phyloP scores from a whole-genome alignment of 2,329 filamentous ascomycete genomes.

The Beauveria australis region DNA sequence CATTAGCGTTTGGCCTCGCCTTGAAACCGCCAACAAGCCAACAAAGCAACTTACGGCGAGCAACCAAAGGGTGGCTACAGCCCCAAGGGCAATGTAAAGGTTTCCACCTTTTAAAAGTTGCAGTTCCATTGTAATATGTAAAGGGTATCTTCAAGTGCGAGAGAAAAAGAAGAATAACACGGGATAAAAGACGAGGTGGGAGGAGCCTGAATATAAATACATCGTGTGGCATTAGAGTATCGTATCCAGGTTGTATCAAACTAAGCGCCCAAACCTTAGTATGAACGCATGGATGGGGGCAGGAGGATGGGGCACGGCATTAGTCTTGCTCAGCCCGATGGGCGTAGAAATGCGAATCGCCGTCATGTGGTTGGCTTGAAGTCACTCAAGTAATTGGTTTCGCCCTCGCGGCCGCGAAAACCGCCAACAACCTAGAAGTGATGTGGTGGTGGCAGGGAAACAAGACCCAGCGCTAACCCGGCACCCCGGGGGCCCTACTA shows the following conservation, averaged over 20 bases:
- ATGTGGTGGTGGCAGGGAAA: too few species aligned
- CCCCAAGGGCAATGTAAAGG: constrained; percentile 5
- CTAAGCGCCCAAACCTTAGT: background rate
- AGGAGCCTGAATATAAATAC: constrained; percentile 4
- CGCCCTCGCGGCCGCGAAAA: background rate
- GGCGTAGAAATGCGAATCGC: constrained; percentile 1
- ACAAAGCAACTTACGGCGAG: background rate
- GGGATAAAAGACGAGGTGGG: background rate
- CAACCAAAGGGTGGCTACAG: constrained; percentile 1
- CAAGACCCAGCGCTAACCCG: too few species aligned
- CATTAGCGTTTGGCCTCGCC: background rate
- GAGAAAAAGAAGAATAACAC: background rate
- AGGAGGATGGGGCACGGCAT: background rate
- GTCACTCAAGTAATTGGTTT: background rate
- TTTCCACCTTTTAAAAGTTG: constrained; percentile 3
- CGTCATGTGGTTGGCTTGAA: background rate
- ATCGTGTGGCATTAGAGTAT: background rate
- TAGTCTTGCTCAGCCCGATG: background rate
- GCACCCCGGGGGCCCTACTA: too few species aligned
- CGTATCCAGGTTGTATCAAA: background rate
- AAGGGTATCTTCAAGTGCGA: background rate
- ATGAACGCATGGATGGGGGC: background rate
- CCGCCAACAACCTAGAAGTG: too few species aligned
- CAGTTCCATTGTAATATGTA: background rate
- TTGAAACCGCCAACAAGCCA: too few species aligned